phyloP scores from a whole-genome alignment of 139 green algal genomes.

The Desmodesmus armatus region DNA sequence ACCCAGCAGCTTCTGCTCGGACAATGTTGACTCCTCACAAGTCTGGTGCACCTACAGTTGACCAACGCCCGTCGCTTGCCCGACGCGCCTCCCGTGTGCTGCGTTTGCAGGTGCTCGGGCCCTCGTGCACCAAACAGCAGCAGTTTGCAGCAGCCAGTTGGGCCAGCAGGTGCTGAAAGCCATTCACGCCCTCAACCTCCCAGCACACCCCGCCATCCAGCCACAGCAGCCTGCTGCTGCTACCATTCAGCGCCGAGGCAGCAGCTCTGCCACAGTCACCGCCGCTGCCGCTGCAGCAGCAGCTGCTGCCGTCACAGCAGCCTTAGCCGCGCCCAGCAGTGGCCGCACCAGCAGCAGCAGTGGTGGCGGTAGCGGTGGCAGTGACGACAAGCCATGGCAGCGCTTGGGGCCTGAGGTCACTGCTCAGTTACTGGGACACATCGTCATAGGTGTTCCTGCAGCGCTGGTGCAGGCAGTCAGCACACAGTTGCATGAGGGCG shows the following conservation, averaged over 20 bases:
- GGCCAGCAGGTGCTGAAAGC: background rate
- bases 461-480: background rate
- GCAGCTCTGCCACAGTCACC: background rate
- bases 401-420: background rate
- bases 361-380: background rate
- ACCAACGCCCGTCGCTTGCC: too few relatives aligned
- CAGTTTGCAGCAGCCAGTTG: background rate
- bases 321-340: background rate
- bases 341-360: background rate
- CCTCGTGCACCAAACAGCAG: background rate
- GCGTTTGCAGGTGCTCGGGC: background rate
- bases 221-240: too few relatives aligned
- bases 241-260: too few relatives aligned
- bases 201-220: background rate
- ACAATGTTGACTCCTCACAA: background rate
- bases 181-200: background rate
- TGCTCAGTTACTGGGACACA: conserved; percentile 28
- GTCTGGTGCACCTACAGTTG: background rate
- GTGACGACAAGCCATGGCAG: background rate
- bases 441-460: background rate
- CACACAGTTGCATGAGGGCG: background rate
- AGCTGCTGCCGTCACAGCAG: background rate
- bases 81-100: background rate
- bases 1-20: background rate
- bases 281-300: background rate